These are phyloP conservation scores for Cyclanthera cordifolia DNA, from an alignment of 306 rosid species.

Conservation along the genomic window DNA sequence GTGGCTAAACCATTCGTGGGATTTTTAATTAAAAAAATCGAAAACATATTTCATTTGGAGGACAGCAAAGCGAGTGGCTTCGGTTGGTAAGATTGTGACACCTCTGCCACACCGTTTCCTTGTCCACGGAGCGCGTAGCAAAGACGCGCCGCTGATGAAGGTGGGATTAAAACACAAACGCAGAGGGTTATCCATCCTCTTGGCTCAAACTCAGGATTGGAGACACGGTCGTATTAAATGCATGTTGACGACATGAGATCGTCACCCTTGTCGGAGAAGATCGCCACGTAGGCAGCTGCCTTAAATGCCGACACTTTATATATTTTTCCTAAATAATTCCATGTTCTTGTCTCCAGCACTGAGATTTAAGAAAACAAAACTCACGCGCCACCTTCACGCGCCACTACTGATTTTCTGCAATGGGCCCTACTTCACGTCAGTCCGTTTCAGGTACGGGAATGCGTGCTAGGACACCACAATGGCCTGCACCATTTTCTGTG, in stretches of 20 bases:
- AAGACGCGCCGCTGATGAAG: conserved; percentile 1
- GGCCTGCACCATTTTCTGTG: conserved; percentile 27
- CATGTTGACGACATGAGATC: conserved; percentile 33
- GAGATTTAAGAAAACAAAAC: too few species aligned
- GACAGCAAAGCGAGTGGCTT: conserved; percentile 8
- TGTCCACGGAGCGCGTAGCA: background rate
- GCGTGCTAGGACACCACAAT: conserved; percentile 32
- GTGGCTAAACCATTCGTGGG: background rate
- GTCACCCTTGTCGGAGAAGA: conserved; percentile 46
- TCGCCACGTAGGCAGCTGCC: conserved; percentile 45
- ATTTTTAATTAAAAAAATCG: background rate
- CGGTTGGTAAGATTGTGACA: conserved; percentile 14
- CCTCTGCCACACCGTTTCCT: background rate
- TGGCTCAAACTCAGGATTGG: background rate
- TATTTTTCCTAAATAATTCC: conserved; percentile 33
- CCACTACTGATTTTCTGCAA: background rate
- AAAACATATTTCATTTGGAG: background rate
- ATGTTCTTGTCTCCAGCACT: conserved; percentile 22
- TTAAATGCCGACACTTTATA: conserved; percentile 45
- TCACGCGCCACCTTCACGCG: conserved; percentile 40
- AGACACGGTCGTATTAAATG: conserved; percentile 21
- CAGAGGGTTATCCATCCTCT: background rate
- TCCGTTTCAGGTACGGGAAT: conserved; percentile 39
- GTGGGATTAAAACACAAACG: too few species aligned
- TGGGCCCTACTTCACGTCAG: conserved; percentile 34